Evolutionary conservation across 192 early-diverging fungal genomes (phyloP), one percentile per base, ranked within the genome.

Genomic region (Rhizophagus sp.): DNA sequence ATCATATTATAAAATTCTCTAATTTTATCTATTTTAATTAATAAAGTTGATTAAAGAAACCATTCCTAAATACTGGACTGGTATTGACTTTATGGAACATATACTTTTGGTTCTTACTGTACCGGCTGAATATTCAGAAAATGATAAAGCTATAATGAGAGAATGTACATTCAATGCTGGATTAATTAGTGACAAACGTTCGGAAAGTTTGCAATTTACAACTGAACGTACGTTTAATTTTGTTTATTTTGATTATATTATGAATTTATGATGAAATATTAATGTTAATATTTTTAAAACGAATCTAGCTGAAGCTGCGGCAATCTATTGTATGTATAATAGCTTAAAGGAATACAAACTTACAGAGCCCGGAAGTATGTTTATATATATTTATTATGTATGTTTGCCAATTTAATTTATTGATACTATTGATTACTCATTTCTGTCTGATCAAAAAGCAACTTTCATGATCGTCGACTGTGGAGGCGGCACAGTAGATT

Each of bases 401-500:
- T 41, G 39, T 6, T 41, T 41, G 39, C 39, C 39, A 41, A 41
- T 41, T 49, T 50, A n/a, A 27, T 6, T 41, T 8, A 41, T 41
- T 41, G 39, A 41, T 7, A 41, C 39, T 41, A 41, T 8, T 8
- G n/a, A 8, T 41, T 41, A 41, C 8, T 41, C 39, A 41, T 41
- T 41, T 0, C 39, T 30, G 11, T 2, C 22, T n/a, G 33, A 11
- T 44, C 10, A 7, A 41, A n/a, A 24, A 72, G 83, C 86, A 24
- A 83, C 85, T 8, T 90, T 90, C 64, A 88, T 90, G 87, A 87
- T 90, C 47, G 87, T 86, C 72, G 88, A 89, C 82, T 87, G 85
- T 24, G 88, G 88, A 76, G 88, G 88, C 66, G 88, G 88, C 64
- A 89, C 88, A 6, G 88, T 89, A 0, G 88, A 89, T 85, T 80